Evolutionary conservation across 805 yeast species (phyloP), one percentile per base, ranked within the genome.

Genomic region (Yarrowia sp.): DNA sequence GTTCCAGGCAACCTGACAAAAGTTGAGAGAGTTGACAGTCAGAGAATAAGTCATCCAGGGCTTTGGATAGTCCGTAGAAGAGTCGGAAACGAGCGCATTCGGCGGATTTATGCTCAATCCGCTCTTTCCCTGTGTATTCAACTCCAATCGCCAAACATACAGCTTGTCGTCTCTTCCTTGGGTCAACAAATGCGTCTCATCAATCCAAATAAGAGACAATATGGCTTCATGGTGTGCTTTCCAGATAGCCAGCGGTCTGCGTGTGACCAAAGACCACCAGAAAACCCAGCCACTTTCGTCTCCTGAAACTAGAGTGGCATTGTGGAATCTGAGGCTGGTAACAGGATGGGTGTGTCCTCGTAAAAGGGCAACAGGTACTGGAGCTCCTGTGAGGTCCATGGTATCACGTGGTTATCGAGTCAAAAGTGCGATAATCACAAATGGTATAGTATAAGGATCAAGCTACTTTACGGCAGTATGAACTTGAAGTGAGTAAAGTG

Each of bases 21-120:
- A 91, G 73, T 90, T 91, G 71, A 91, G 78, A 4, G 91, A 81
- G 75, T 91, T 91, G 52, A 89, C 89, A 7, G 92, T 92, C 72
- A 89, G 80, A 16, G 84, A 82, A 70, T 83, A 81, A 0, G 79
- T 75, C 41, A 77, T 71, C 72, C 77, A 73, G 8, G 81, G 82
- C 38, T 67, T 68, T 26, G 73, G 71, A 73, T 75, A 77, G 11
- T 38, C 42, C 5, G 16, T 52, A 46, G 77, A 75, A 63, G 65
- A 66, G 46, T 74, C 70, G 8, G 40, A 10, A 41, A 43, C 69
- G 26, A 42, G 22, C 1, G 26, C 19, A n/a, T 5, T 41, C 22
- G 72, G 49, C 12, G 80, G 76, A 50, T 46, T 14, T 10, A 16
- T 5, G 45, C 55, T 32, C 19, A 50, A 10, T n/a, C 64, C 65